Evolutionary conservation across 1,139 yeast species (phyloP).

Genomic region (Debaryomycetaceae sp.): DNA sequence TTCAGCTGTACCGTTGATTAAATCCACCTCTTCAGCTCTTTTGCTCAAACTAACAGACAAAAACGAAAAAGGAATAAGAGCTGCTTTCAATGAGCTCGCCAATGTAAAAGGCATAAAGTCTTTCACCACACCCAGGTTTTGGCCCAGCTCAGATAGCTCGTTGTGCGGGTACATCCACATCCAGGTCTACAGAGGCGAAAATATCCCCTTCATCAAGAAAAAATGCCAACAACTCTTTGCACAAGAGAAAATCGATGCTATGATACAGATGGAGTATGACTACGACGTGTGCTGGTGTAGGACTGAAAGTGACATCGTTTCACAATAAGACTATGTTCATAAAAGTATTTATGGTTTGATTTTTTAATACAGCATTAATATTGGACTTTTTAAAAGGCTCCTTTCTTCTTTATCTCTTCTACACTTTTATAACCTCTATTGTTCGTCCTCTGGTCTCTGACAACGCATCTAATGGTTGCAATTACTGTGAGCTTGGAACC

Average conservation of each 20-base stretch:
- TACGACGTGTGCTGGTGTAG: constrained; percentile 62
- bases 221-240: constrained; percentile 52
- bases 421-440: neutral
- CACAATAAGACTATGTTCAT: neutral
- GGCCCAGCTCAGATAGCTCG: constrained; percentile 61
- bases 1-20: constrained; percentile 80
- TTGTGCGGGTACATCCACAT: constrained; percentile 64
- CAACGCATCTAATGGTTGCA: neutral
- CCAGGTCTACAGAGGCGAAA: constrained; percentile 67
- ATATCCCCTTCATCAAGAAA: constrained; percentile 55
- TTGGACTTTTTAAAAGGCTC: no score
- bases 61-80: constrained; percentile 58
- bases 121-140: constrained; percentile 84
- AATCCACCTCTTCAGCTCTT: constrained; percentile 74
- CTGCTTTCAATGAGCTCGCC: constrained; percentile 62
- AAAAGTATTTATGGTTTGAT: neutral
- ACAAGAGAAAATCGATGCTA: constrained; percentile 38
- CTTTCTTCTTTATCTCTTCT: neutral
- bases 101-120: constrained; percentile 78
- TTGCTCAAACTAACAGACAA: constrained; percentile 56
- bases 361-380: no score
- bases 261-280: constrained; percentile 61
- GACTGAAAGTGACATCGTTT: neutral
- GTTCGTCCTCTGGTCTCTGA: no score
- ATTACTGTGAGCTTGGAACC: neutral